A percentile compares a stretch with the other conserved stretches of the same genome.
Conservation (phyloP, 164 flowering plant genomes). For the Aristolochia fimbriata region DNA sequence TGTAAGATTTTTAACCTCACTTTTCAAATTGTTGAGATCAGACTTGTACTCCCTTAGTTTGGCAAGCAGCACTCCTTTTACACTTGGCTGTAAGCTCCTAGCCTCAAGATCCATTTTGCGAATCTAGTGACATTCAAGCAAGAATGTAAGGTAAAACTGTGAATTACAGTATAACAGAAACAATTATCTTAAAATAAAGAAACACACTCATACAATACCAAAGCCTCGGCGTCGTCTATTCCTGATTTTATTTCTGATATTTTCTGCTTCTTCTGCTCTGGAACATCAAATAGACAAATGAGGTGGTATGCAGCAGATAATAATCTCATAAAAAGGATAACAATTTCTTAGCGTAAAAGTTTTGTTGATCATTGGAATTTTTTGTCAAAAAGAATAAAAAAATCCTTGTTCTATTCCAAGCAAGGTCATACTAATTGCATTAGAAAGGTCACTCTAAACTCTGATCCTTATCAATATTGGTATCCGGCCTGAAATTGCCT, state of each 20-base stretch:
- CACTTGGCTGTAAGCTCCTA: slow-evolving; percentile 79
- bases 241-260: slow-evolving; percentile 60
- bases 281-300: slow-evolving; percentile 8
- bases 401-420: too few relatives aligned
- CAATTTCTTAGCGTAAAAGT: too few relatives aligned
- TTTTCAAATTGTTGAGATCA: slow-evolving; percentile 76
- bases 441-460: too few relatives aligned
- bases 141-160: not conserved
- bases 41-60: slow-evolving; percentile 85
- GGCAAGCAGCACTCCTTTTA: slow-evolving; percentile 70
- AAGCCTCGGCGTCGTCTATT: slow-evolving; percentile 68
- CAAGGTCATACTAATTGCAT: too few relatives aligned
- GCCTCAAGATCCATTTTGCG: slow-evolving; percentile 93
- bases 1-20: slow-evolving; percentile 56
- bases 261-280: slow-evolving; percentile 84
- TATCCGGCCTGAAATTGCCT: too few relatives aligned
- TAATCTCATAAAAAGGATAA: too few relatives aligned
- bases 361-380: too few relatives aligned
- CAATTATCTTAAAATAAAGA: not conserved
- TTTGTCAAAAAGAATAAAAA: too few relatives aligned
- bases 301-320: too few relatives aligned
- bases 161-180: not conserved
- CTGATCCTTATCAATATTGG: too few relatives aligned
- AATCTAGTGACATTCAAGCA: slow-evolving; percentile 29
- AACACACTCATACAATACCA: slow-evolving; percentile 33